A percentile compares a stretch with the other conserved stretches of the same genome.
phyloP scores from a whole-genome alignment of 257 asterid species.

The Scutellaria barbata region DNA sequence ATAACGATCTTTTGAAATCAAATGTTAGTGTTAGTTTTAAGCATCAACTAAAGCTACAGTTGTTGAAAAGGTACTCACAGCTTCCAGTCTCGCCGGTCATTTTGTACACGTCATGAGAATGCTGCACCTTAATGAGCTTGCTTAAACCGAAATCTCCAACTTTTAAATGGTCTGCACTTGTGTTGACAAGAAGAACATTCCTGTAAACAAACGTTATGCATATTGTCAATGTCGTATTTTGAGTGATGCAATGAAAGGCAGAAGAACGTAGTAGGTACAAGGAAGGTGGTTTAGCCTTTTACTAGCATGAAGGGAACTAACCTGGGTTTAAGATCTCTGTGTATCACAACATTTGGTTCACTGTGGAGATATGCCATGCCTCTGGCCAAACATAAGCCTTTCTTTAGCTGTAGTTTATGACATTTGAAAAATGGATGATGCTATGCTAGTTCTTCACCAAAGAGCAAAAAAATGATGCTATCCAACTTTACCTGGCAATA shows the following conservation, averaged over 20 bases:
- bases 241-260: slow-evolving; percentile 22
- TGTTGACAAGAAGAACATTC: slow-evolving; percentile 93
- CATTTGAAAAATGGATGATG: slow-evolving; percentile 28
- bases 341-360: slow-evolving; percentile 94
- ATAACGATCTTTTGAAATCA: slow-evolving; percentile 68
- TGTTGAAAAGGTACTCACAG: slow-evolving; percentile 65
- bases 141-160: slow-evolving; percentile 98
- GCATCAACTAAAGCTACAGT: background rate
- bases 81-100: slow-evolving; percentile 99
- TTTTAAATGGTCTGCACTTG: slow-evolving; percentile 94
- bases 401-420: slow-evolving; percentile 16
- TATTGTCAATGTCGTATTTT: background rate
- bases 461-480: background rate
- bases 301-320: slow-evolving; percentile 41
- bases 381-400: slow-evolving; percentile 51
- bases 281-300: slow-evolving; percentile 8
- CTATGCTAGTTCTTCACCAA: slow-evolving; percentile 6
- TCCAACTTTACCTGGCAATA: slow-evolving; percentile 77
- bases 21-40: slow-evolving; percentile 26
- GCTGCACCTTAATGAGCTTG: slow-evolving; percentile 87
- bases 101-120: slow-evolving; percentile 95
- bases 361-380: slow-evolving; percentile 99
- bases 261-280: slow-evolving; percentile 7
- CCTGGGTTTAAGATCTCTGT: slow-evolving; percentile 99
- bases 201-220: slow-evolving; percentile 36